Evolutionary conservation across 106 monocot genomes (phyloP).

Genomic region (Chionographis japonica): DNA sequence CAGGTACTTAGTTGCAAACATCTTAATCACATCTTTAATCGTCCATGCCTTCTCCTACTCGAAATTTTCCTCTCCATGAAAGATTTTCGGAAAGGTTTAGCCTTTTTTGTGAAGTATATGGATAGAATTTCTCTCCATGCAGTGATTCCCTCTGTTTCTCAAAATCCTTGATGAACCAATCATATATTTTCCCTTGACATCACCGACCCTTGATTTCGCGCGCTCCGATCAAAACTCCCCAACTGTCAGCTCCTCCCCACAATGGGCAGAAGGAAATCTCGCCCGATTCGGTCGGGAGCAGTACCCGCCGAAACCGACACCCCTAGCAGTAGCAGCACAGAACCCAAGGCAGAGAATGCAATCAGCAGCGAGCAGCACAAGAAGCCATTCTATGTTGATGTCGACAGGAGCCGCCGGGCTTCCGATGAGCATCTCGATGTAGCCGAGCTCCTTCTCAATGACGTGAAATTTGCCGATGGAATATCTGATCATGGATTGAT

Average conservation of each 20-base stretch:
- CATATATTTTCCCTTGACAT: too few species aligned
- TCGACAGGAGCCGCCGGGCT: slow-evolving; percentile 37
- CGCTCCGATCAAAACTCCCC: background rate
- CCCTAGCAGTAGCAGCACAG: background rate
- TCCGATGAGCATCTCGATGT: slow-evolving; percentile 60
- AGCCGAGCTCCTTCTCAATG: slow-evolving; percentile 66
- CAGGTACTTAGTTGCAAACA: too few species aligned
- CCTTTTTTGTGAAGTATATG: too few species aligned
- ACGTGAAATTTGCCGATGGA: slow-evolving; percentile 44
- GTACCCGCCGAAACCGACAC: slow-evolving; percentile 9
- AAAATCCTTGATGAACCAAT: too few species aligned
- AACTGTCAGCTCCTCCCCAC: background rate
- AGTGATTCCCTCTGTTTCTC: too few species aligned
- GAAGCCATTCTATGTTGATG: slow-evolving; percentile 45
- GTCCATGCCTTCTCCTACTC: too few species aligned
- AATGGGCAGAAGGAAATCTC: slow-evolving; percentile 80
- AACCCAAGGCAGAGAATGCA: slow-evolving; percentile 4
- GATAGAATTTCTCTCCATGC: too few species aligned
- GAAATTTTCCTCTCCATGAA: too few species aligned
- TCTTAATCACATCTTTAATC: too few species aligned
- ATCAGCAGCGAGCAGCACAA: background rate
- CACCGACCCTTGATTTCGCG: background rate
- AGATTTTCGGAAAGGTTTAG: too few species aligned
- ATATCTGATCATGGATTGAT: slow-evolving; percentile 15
- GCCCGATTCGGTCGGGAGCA: slow-evolving; percentile 57